Evolutionary conservation across 371 early-diverging fungal species (phyloP), one percentile per base, ranked within the genome.

Genomic region (Mortierella sp.): DNA sequence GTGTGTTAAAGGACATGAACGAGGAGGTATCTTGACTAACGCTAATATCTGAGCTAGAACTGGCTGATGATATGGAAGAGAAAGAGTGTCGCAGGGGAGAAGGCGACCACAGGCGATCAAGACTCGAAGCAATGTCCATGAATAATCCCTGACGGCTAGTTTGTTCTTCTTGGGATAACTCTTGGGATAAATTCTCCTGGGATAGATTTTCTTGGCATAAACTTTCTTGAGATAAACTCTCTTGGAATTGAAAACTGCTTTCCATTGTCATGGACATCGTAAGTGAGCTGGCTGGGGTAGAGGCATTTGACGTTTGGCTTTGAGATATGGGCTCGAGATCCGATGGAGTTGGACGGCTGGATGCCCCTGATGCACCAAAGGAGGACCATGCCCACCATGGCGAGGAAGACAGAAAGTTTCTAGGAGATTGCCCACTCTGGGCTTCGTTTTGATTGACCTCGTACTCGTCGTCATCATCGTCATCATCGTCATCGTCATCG

Each of bases 381-480:
- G 66, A 66, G n/a, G 66, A 24, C 66, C 66, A 66, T 1, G 5
- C 16, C 57, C 58, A 57, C 43, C 57, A 40, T 39, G 58, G 57
- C 10, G 66, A n/a, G 8, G 49, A 16, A 5, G 55, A 3, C 11
- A 32, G 55, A 28, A 26, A 22, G 26, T 40, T n/a, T 4, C 30
- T 35, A 32, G 22, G n/a, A 18, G 60, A 37, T 1, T 32, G 14
- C 10, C 63, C 30, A 18, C 26, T 18, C 32, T 49, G 49, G 12
- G 14, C 8, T 1, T 66, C 58, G 37, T 58, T 8, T 45, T 59
- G 32, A 14, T 49, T 18, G 22, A 1, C n/a, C 16, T 28, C 60
- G 12, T 30, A 39, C 22, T 67, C 47, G 6, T 45, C 55, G 35
- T 35, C 28, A 30, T n/a, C 24, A 37, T 60, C 35, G 9, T 60